Evolutionary conservation across 1,139 yeast genomes (phyloP).

Genomic region (Tardiomyces depauwii): DNA sequence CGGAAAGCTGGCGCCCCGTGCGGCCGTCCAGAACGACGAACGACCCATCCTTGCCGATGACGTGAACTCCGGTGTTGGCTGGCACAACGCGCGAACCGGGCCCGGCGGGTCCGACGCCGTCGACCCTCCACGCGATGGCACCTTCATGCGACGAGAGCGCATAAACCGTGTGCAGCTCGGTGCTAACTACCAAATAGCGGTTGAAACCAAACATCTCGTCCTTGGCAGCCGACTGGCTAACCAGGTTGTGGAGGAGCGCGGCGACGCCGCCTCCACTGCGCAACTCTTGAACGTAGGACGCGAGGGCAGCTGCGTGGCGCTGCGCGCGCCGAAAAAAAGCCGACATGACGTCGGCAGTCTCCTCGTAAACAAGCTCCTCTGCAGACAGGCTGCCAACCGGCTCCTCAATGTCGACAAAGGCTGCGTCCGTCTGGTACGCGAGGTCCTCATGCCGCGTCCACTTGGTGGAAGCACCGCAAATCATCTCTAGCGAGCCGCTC

Average conservation of each 20-base stretch:
- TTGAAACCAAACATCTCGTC: not conserved
- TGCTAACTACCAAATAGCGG: not conserved
- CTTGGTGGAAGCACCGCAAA: not conserved
- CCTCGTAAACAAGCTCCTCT: not conserved
- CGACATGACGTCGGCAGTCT: not conserved
- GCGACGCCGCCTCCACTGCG: not conserved
- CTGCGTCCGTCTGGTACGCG: not conserved
- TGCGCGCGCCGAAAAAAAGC: not conserved
- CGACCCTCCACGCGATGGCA: not conserved
- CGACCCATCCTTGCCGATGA: not conserved
- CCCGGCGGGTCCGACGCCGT: not conserved
- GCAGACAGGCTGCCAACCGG: not conserved
- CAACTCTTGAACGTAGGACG: not conserved
- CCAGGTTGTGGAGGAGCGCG: not conserved
- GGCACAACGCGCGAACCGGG: not conserved
- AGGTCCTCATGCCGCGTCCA: not conserved
- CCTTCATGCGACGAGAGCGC: not conserved
- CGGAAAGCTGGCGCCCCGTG: not conserved
- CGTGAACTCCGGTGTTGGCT: not conserved
- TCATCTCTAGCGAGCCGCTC: not conserved
- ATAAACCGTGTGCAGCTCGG: not conserved
- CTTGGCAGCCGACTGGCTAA: not conserved
- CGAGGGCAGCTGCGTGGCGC: not conserved
- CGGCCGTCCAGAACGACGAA: not conserved
- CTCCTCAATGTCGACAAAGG: not conserved